Conservation (phyloP, 345 rosid species). For the Camelina sativa region DNA sequence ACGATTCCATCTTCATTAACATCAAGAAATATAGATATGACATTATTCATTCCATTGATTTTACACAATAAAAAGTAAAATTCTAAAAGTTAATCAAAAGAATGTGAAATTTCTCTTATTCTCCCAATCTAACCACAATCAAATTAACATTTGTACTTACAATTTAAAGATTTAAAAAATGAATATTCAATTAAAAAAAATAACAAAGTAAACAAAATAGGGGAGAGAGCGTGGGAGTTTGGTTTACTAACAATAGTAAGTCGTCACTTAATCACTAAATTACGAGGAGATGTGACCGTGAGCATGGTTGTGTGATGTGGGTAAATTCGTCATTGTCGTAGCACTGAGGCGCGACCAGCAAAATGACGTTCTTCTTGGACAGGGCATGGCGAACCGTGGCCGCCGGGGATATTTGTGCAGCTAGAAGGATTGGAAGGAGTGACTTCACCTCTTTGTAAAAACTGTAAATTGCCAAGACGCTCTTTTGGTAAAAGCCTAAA, state of each 20-base stretch:
- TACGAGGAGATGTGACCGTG: constrained; percentile 34
- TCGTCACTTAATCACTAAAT: neutral
- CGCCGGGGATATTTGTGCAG: constrained; percentile 65
- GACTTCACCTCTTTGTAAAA: constrained; percentile 52
- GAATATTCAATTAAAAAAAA: neutral
- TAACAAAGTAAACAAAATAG: neutral
- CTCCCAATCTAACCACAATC: neutral
- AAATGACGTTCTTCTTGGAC: constrained; percentile 48
- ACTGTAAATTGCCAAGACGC: constrained; percentile 44
- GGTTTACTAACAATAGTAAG: neutral
- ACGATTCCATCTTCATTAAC: neutral
- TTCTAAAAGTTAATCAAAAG: too few relatives aligned
- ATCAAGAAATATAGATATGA: too few relatives aligned
- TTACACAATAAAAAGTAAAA: neutral
- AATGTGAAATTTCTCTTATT: too few relatives aligned
- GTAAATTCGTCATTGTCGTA: constrained; percentile 27
- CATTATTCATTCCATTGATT: neutral
- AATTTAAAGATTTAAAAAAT: neutral
- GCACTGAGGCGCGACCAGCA: constrained; percentile 40
- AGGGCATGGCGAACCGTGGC: constrained; percentile 50
- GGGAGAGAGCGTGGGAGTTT: neutral
- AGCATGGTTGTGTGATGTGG: constrained; percentile 40
- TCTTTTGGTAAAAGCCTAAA: constrained; percentile 30
- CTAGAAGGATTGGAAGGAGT: constrained; percentile 54
- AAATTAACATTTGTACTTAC: neutral